Evolutionary conservation across 495 filamentous ascomycete species (phyloP), one percentile per base, ranked within the genome.

Genomic region (Hapsidospora chrysogenum): DNA sequence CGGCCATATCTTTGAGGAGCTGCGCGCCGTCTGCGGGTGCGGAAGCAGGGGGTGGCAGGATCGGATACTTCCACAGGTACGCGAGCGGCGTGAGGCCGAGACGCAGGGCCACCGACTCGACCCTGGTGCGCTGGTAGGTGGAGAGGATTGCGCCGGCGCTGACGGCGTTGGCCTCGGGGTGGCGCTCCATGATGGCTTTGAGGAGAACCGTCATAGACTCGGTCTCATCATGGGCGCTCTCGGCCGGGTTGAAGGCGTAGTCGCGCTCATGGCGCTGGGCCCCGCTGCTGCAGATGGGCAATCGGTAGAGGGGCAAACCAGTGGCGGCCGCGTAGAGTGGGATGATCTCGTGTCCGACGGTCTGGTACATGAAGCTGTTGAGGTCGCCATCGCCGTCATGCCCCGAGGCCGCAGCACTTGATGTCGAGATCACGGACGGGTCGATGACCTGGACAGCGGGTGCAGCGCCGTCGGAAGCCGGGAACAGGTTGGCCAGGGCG

Each of bases 341-440:
- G 32, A 95, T 78, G 14, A 95, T 57, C 35, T 64, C 63, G 57
- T 95, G 86, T 26, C 89, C 89, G 34, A 92, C 80, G 1, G 92
- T 96, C 61, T 97, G 89, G 66, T 95, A 97, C 89, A 97, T 96
- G 73, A 84, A 94, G 64, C 83, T 92, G 57, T 97, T 79, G 43
- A 89, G 68, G 55, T 92, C 85, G 39, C 75, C 61, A 39, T 74
- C 68, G 31, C 63, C 62, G 19, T 53, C 46, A 29, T 43, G 49
- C 15, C 42, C 36, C 3, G n/a, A 38, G 18, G 21, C 22, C 9
- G n/a, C 33, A 18, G 21, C 33, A 8, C 11, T 7, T 1, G n/a
- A 36, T 11, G n/a, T 3, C 10, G 7, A 15, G 13, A 9, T 10
- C 33, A 17, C 6, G 15, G 33, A 18, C 10, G 35, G 35, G 16